Base-by-base conservation (phyloP, 306 rosid species). In the Astragalus glycyphyllos region DNA sequence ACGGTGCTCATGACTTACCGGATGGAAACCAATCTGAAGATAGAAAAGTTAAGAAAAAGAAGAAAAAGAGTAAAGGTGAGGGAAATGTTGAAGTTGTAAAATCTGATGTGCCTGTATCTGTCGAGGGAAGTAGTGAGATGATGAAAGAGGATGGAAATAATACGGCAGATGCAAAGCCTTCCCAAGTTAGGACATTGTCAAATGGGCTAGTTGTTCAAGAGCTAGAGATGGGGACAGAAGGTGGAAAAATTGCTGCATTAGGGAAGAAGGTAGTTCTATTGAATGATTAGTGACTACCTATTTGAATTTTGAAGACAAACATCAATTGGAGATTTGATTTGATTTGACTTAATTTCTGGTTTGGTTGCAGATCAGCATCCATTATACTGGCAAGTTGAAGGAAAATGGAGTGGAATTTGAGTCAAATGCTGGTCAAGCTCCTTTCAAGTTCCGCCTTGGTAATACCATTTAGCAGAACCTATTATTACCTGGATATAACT, bases 361-460 rank as follows among this genome's bases (percentile, higher is more conserved):
- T 68, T 82, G 75, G 54, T 85, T 86, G 49, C 93, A 93, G 97
- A 75, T 93, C 44, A 87, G 86, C 20, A 62, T 93, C 55, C 68
- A 50, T 72, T 93, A 79, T 79, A 79, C 81, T 57, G 90, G 93
- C 51, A 88, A 80, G 81, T 58, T 93, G 85, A 88, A 83, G 83
- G 75, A 80, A 69, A 88, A 59, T 69, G 96, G 80, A 53, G 86
- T 55, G 47, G 77, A 82, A 29, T 37, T 93, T 26, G 93, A 81
- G 35, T 82, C 92, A 3, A 81, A 78, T 77, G 76, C 74, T 11
- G 84, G 73, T 15, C 32, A 61, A 9, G 72, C 78, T 79, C 96
- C 92, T 59, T 75, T 15, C 53, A 93, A 90, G 83, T 93, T 93
- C 65, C 94, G 97, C 79, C 83, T 93, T 77, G 98, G 98, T 93